Evolutionary conservation across 768 basidiomycete genomes (phyloP), one percentile per base, ranked within the genome.

Genomic region (Rubroboletus satanas): DNA sequence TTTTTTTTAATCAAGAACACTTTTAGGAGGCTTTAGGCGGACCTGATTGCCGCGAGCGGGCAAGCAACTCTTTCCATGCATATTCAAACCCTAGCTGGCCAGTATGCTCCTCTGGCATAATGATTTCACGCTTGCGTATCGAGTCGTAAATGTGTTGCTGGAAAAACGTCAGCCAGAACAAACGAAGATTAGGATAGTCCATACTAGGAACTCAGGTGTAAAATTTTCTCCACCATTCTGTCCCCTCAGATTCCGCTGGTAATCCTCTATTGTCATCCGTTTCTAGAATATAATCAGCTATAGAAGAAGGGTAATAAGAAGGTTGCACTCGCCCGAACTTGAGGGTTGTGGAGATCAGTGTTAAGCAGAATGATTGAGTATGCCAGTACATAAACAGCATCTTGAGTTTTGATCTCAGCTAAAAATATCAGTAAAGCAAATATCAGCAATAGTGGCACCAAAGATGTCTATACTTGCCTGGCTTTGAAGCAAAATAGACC

Each of bases 291-390:
- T 51, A 32, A 46, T 59, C 33, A 63, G 51, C 26, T 23, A 46
- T 18, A 23, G 33, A 37, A 54, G 41, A 28, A n/a, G 7, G 11
- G 23, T n/a, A 36, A 44, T 17, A 59, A 55, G n/a, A 35, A 1
- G 44, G 35, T 47, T 26, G 11, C 64, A 53, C 86, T 69, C 67
- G 89, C 93, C 67, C 90, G 76, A 57, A 95, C 82, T 78, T 97
- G 93, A 12, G 95, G 94, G 66, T 91, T 98, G 68, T 98, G 95
- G 32, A 85, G 83, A 74, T 99, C 97, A 8, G 97, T 99, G 72
- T 99, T 99, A 47, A 99, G 82, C 93, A 99, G 83, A 70, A 99
- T 98, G 56, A 99, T 87, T 0, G 97, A 98, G 70, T 87, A 99
- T 1, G 96, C 84, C 26, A 99, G 74, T 8, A 99, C 90, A 71